Evolutionary conservation across 1,284 basidiomycete genomes (phyloP), one percentile per base, ranked within the genome.

Genomic region (Amylostereum chailletii): DNA sequence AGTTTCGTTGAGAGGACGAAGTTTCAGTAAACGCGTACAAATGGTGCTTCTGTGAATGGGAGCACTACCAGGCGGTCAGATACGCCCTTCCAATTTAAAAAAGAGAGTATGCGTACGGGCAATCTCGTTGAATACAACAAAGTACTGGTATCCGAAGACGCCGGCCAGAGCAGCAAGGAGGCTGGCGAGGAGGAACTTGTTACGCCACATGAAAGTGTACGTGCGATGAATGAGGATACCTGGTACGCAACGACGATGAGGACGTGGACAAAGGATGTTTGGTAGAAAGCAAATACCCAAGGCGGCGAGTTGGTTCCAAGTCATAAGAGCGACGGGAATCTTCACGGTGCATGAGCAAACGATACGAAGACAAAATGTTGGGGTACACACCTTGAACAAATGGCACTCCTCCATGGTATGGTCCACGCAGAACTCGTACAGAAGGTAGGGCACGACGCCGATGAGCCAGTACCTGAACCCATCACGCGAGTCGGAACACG

Each of bases 271-370:
- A 19, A 19, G 19, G 19, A 19, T 4, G 32, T 6, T 4, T 11
- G 5, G 6, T 26, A 5, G 47, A 10, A 29, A 46, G 46, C 41
- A 65, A 71, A 47, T 56, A 81, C 82, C 79, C 69, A 88, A 83
- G 42, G 86, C 84, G 42, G 81, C 80, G 48, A 86, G 83, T 74
- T 89, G 86, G 58, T 89, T 89, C 85, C 86, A 89, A 78, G 87
- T 83, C 31, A 84, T 85, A 45, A 88, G 71, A 7, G 79, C 79
- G 44, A 88, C 85, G 3, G 85, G 85, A 46, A 86, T 78, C 84
- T 87, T 53, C 47, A 52, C 47, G 32, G 33, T 43, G 27, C 29
- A 19, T 19, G 27, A 19, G 5, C 7, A 11, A 31, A 43, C 10
- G 7, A 43, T 43, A 4, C 5, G 30, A 30, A 30, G 11, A 43